Percentiles rank a stretch among this genome's conserved stretches.
phyloP scores from a whole-genome alignment of 2,329 filamentous ascomycete genomes.

The Talaromyces sp. region DNA sequence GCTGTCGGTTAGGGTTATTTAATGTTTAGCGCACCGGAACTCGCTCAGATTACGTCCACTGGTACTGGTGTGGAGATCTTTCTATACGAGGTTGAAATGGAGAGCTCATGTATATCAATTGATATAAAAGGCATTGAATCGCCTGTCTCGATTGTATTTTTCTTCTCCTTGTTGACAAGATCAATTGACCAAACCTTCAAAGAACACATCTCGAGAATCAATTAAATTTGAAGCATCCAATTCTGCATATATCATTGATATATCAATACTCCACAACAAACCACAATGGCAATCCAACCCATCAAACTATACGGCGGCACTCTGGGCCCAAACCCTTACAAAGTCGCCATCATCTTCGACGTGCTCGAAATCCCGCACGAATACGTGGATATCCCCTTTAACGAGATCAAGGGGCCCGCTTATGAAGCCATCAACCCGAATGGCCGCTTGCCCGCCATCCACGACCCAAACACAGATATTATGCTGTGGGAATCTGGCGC shows the following conservation, averaged over 20 bases:
- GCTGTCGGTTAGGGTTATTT: background rate
- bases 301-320: constrained; percentile 2
- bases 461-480: constrained; percentile 12
- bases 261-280: background rate
- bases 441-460: constrained; percentile 5
- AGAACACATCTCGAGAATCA: background rate
- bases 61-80: too few relatives aligned
- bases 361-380: constrained; percentile 23
- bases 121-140: background rate
- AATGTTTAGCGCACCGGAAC: background rate
- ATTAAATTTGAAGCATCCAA: background rate
- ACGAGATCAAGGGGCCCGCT: constrained; percentile 14
- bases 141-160: background rate
- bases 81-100: background rate
- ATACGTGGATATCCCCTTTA: constrained; percentile 10
- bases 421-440: constrained; percentile 12
- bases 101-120: background rate
- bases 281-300: constrained; percentile 1
- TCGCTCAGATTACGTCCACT: background rate
- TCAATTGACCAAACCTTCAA: background rate
- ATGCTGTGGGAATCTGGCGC: constrained; percentile 11
- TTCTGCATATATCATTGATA: too few relatives aligned
- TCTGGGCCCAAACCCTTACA: constrained; percentile 13
- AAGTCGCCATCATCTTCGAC: constrained; percentile 22
- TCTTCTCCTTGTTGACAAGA: background rate